Conservation (phyloP, 345 rosid genomes). For the Theobroma cacao region DNA sequence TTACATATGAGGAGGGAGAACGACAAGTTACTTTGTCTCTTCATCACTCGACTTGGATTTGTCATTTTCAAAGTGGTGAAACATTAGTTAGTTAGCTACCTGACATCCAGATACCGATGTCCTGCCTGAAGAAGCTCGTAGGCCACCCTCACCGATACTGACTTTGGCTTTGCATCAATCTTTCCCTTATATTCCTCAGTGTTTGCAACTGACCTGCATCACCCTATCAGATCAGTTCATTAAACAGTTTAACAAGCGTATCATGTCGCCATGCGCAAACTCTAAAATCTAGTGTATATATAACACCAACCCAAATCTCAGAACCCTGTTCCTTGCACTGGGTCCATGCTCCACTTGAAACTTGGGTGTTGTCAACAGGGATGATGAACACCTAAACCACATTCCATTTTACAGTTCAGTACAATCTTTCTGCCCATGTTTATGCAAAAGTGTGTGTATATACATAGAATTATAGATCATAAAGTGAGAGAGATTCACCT, state of each 20-base stretch:
- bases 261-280: not conserved
- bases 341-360: not conserved
- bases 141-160: not conserved
- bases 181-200: not conserved
- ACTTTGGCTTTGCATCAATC: not conserved
- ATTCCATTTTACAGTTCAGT: not conserved
- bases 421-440: not conserved
- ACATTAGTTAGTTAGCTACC: not conserved
- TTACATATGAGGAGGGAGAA: no score
- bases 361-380: not conserved
- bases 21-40: not conserved
- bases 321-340: not conserved
- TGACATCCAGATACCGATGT: not conserved
- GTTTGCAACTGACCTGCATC: not conserved
- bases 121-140: slow-evolving; percentile 3
- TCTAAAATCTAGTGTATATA: not conserved
- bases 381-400: not conserved
- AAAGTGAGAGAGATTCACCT: not conserved
- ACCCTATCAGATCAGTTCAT: not conserved
- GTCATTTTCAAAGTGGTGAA: not conserved
- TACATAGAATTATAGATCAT: not conserved
- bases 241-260: not conserved
- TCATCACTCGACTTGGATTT: no score
- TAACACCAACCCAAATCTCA: not conserved
- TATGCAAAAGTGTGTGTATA: not conserved